Evolutionary conservation across 2,329 filamentous ascomycete species (phyloP), one percentile per base, ranked within the genome.

Genomic region (Zymoseptoria brevis): DNA sequence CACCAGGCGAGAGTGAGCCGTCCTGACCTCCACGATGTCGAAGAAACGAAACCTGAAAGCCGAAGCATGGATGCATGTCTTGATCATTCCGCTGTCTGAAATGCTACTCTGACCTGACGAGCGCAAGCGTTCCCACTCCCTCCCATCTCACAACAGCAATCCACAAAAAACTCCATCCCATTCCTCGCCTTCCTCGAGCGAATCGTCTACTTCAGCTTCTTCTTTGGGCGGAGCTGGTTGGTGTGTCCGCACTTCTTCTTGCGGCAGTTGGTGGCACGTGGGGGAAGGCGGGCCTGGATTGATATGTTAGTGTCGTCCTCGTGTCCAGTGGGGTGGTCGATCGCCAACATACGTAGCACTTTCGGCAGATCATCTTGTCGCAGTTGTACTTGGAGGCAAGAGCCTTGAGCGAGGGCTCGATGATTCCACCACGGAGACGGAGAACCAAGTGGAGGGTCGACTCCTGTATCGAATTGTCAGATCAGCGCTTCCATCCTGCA

Each of bases 141-240:
- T 55, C 50, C 22, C 29, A 35, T 54, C 55, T 29, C 55, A 56
- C 60, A 62, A 53, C 50, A 45, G 35, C 22, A 50, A 35, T 54
- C 55, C 55, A 56, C 60, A 62, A 50, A 35, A 57, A 58, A 29
- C 26, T 29, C 57, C 51, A 22, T 53, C 54, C 35, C 35, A 45
- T 45, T 45, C 35, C 57, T 60, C 60, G 45, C 53, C 57, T 50
- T 51, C 21, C 53, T 13, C 13, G 55, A 56, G 62, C 62, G 62
- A 56, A 29, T 54, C 64, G 50, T 63, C 61, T 88, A 93, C 83
- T 96, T 96, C 79, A 96, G 87, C 93, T 99, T 99, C 92, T 99
- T 99, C 93, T 99, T 99, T 80, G 94, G 94, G 82, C 94, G 90
- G 79, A 99, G 90, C 87, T 99, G 94, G 90, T 97, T 97, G 83